phyloP scores from a whole-genome alignment of 768 basidiomycete species.

The Tricholoma terreum region DNA sequence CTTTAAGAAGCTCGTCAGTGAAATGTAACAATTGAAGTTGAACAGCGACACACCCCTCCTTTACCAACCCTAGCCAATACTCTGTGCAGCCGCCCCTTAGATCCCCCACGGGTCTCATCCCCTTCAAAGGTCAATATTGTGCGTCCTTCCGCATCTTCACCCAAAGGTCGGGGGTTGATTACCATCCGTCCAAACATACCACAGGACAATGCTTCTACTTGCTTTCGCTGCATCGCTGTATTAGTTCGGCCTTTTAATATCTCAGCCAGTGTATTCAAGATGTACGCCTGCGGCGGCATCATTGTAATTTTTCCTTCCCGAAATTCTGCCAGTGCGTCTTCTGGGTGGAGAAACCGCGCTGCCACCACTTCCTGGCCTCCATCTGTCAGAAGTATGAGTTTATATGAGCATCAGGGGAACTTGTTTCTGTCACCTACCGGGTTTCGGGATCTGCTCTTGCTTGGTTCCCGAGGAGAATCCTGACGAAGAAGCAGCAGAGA shows the following conservation, averaged over 20 bases:
- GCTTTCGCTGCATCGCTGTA: slow-evolving; percentile 43
- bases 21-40: slow-evolving; percentile 1
- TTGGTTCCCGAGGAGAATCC: slow-evolving; percentile 53
- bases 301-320: slow-evolving; percentile 48
- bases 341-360: slow-evolving; percentile 62
- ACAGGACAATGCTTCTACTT: slow-evolving; percentile 43
- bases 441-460: slow-evolving; percentile 59
- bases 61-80: slow-evolving; percentile 45
- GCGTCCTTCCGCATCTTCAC: slow-evolving; percentile 41
- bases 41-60: slow-evolving; percentile 44
- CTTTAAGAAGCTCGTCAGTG: slow-evolving; percentile 26
- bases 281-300: slow-evolving; percentile 76
- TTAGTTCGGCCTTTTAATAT: slow-evolving; percentile 43
- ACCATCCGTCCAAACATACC: slow-evolving; percentile 62
- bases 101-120: slow-evolving; percentile 64
- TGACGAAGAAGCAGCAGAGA: slow-evolving; percentile 39
- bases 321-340: slow-evolving; percentile 50
- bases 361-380: slow-evolving; percentile 68
- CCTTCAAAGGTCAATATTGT: slow-evolving; percentile 63
- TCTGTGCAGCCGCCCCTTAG: slow-evolving; percentile 58
- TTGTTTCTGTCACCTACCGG: slow-evolving; percentile 31
- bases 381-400: slow-evolving; percentile 31
- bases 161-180: slow-evolving; percentile 46
- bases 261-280: slow-evolving; percentile 56
- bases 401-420: background rate